Conservation (phyloP, 495 filamentous ascomycete species). For the Penicillium flavigenum region DNA sequence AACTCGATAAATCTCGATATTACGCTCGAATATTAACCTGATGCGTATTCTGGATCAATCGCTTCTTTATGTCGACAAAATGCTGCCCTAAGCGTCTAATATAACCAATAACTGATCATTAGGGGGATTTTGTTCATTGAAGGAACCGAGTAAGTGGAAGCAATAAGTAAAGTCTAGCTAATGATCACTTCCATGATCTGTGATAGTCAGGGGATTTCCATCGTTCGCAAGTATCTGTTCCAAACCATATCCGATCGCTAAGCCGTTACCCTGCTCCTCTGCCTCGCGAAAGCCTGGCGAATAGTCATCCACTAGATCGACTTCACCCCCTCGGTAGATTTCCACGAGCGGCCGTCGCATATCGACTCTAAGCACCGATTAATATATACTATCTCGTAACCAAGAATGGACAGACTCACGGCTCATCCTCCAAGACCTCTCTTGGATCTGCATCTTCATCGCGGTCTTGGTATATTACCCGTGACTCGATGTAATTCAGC, state of each 20-base stretch:
- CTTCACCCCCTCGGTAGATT: slow-evolving; percentile 6
- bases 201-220: slow-evolving; percentile 3
- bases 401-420: slow-evolving; percentile 10
- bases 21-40: no score
- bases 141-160: no score
- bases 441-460: slow-evolving; percentile 7
- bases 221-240: slow-evolving; percentile 11
- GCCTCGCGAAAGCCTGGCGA: slow-evolving; percentile 13
- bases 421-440: slow-evolving; percentile 13
- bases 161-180: no score
- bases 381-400: slow-evolving; percentile 3
- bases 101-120: no score
- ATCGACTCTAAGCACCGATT: slow-evolving; percentile 12
- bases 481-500: slow-evolving; percentile 1
- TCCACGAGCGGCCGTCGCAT: slow-evolving; percentile 7
- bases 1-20: no score
- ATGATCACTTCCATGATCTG: slow-evolving; percentile 4
- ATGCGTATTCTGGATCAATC: no score
- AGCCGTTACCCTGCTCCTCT: slow-evolving; percentile 7
- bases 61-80: no score
- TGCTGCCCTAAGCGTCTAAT: no score
- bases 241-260: slow-evolving; percentile 15
- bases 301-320: slow-evolving; percentile 13
- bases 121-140: no score
- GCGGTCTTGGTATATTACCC: background rate